A percentile compares a stretch with the other conserved stretches of the same genome.
Conservation (phyloP, 345 rosid species). For the Pistacia integerrima region DNA sequence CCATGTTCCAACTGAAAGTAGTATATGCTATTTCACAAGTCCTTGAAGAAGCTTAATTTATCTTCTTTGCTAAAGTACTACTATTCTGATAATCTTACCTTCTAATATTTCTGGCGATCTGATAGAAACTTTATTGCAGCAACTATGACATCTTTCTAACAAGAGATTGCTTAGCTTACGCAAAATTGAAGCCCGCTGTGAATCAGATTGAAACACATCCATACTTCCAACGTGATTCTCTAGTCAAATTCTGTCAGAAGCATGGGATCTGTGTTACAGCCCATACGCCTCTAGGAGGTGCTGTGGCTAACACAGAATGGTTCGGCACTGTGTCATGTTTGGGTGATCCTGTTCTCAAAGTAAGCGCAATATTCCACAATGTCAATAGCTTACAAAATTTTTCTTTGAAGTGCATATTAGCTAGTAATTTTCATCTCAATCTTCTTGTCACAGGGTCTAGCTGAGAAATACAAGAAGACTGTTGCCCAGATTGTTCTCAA, state of each 20-base stretch:
- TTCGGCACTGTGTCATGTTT: slow-evolving; percentile 72
- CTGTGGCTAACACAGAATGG: slow-evolving; percentile 65
- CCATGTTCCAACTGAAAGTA: neutral
- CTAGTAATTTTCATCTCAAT: neutral
- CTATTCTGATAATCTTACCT: neutral
- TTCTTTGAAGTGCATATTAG: neutral
- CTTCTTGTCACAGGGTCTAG: slow-evolving; percentile 38
- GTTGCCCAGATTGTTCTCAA: slow-evolving; percentile 44
- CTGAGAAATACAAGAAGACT: slow-evolving; percentile 45
- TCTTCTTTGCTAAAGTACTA: neutral
- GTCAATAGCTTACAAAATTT: neutral
- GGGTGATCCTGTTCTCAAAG: slow-evolving; percentile 47
- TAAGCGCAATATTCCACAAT: slow-evolving; percentile 10
- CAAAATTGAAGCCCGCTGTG: slow-evolving; percentile 61
- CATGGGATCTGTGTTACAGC: slow-evolving; percentile 81
- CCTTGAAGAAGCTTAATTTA: neutral
- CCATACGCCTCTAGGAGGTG: slow-evolving; percentile 86
- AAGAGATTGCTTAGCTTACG: slow-evolving; percentile 61
- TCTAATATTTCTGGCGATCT: neutral
- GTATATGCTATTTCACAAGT: neutral
- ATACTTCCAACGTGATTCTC: slow-evolving; percentile 84
- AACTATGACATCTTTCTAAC: slow-evolving; percentile 67
- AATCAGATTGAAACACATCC: slow-evolving; percentile 84
- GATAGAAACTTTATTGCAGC: slow-evolving; percentile 49
- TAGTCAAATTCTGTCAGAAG: slow-evolving; percentile 83